These are phyloP conservation scores for Vaccinium darrowii DNA, from an alignment of 148 eudicot genomes.

Conservation along the genomic window DNA sequence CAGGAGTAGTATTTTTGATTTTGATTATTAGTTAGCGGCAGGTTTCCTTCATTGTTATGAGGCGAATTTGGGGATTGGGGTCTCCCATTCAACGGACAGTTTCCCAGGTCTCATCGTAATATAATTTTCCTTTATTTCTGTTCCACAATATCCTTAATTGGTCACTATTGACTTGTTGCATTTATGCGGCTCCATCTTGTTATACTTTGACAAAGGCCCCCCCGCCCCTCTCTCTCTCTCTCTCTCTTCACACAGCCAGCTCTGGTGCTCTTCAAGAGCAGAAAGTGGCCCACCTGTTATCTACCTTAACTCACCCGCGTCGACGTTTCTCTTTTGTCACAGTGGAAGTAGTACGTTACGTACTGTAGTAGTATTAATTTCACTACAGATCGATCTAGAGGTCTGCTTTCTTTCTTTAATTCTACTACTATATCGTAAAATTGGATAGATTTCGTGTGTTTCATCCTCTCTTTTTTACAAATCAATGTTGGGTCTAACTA, in stretches of 20 bases:
- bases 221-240: slow-evolving; percentile 4
- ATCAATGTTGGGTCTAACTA: not conserved
- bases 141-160: slow-evolving; percentile 8
- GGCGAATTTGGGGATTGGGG: slow-evolving; percentile 30
- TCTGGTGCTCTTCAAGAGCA: slow-evolving; percentile 1
- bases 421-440: not conserved
- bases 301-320: not conserved
- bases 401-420: not conserved
- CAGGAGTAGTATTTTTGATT: not conserved
- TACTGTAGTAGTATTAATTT: not conserved
- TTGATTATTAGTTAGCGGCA: slow-evolving; percentile 9
- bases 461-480: not conserved
- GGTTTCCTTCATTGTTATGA: slow-evolving; percentile 26
- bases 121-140: slow-evolving; percentile 21
- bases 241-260: not conserved
- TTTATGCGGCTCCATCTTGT: not conserved
- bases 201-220: not conserved
- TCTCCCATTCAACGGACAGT: slow-evolving; percentile 39
- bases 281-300: slow-evolving; percentile 10
- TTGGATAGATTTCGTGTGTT: not conserved
- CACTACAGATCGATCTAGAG: not conserved
- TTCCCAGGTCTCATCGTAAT: slow-evolving; percentile 26
- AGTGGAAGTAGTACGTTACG: not conserved
- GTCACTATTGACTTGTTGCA: not conserved
- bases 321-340: not conserved